phyloP scores from a whole-genome alignment of 768 basidiomycete species.

The Epithele typhae region DNA sequence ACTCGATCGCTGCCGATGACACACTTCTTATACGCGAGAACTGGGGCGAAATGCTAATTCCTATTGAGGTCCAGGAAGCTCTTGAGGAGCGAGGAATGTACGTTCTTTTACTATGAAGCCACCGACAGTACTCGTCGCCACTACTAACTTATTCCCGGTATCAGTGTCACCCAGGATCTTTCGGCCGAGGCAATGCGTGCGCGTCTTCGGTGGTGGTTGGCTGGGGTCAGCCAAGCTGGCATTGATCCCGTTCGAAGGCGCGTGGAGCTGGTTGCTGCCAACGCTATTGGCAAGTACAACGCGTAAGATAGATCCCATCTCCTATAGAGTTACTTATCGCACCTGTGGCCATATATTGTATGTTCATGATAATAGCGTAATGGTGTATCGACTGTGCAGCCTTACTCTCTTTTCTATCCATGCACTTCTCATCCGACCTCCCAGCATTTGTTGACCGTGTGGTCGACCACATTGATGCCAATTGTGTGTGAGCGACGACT shows the following conservation, averaged over 20 bases:
- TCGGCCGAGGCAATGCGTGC: conserved; percentile 42
- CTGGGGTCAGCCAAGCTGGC: conserved; percentile 27
- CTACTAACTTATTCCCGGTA: no score
- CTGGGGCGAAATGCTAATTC: conserved; percentile 39
- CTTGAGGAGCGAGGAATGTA: conserved; percentile 78
- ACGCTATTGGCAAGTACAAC: conserved; percentile 24
- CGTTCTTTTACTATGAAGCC: conserved; percentile 24
- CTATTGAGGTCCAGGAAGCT: conserved; percentile 57
- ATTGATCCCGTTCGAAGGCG: conserved; percentile 44
- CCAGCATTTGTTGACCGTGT: no score
- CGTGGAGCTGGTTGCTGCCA: conserved; percentile 42
- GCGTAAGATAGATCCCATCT: no score
- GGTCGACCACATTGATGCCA: no score
- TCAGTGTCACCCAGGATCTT: conserved; percentile 36
- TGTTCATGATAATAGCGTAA: no score
- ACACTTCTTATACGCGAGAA: conserved; percentile 50
- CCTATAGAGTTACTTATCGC: no score
- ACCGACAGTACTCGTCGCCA: background rate
- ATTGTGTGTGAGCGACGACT: no score
- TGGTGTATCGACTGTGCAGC: no score
- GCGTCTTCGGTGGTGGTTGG: conserved; percentile 62
- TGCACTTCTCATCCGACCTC: no score
- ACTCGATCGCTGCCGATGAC: conserved; percentile 55
- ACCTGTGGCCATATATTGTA: no score
- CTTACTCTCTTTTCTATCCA: no score